Evolutionary conservation across 495 filamentous ascomycete species (phyloP).

Genomic region (Penicillium flavigenum): DNA sequence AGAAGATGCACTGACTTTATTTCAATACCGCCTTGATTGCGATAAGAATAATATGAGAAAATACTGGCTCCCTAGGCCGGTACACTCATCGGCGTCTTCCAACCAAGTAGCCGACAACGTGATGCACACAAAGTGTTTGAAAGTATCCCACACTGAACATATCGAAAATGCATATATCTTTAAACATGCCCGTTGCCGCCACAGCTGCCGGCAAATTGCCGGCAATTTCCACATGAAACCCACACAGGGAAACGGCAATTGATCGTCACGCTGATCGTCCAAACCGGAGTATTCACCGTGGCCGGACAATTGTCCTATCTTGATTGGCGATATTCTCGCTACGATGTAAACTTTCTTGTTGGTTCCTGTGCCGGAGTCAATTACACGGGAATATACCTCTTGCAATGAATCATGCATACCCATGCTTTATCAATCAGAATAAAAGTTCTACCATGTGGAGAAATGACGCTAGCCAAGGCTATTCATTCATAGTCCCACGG

Average conservation of each 20-base stretch:
- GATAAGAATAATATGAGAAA: too few species aligned
- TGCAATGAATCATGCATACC: background rate
- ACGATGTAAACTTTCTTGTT: background rate
- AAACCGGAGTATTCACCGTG: background rate
- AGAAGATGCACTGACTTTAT: too few species aligned
- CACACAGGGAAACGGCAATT: background rate
- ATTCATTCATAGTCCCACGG: background rate
- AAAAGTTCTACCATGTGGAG: background rate
- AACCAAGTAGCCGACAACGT: too few species aligned
- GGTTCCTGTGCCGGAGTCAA: background rate
- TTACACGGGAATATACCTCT: background rate
- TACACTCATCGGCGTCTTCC: too few species aligned
- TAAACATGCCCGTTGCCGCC: background rate
- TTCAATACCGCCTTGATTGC: too few species aligned
- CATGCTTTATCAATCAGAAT: background rate
- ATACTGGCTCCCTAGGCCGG: too few species aligned
- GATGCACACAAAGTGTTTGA: too few species aligned
- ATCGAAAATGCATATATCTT: too few species aligned
- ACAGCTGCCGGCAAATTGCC: background rate
- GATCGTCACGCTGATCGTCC: background rate
- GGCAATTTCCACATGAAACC: too few species aligned
- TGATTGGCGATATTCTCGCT: background rate
- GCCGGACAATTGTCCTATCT: background rate
- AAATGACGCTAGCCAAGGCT: background rate
- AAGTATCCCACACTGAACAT: too few species aligned